A percentile compares a stretch with the other conserved stretches of the same genome.
Conservation (phyloP, 2,329 filamentous ascomycete genomes). For the Ascochyta rabiei region DNA sequence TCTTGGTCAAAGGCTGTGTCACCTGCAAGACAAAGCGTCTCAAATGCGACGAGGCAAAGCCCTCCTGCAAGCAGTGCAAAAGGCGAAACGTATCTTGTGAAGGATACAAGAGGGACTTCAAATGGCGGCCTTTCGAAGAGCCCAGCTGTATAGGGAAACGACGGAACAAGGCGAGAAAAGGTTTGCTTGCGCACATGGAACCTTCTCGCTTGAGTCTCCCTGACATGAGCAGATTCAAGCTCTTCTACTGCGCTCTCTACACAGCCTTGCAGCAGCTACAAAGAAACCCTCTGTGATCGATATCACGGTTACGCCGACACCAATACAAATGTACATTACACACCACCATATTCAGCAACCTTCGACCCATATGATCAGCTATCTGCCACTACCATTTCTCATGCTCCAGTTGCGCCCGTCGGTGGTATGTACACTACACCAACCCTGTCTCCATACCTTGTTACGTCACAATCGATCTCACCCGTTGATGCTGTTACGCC, state of each 20-base stretch:
- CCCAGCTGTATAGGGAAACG: conserved; percentile 59
- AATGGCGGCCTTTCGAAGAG: conserved; percentile 75
- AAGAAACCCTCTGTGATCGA: conserved; percentile 5
- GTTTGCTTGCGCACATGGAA: conserved; percentile 32
- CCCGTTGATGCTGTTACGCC: conserved; percentile 43
- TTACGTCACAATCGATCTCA: conserved; percentile 34
- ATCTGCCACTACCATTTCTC: conserved; percentile 18
- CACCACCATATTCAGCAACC: conserved; percentile 17
- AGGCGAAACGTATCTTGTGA: conserved; percentile 70
- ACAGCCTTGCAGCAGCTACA: conserved; percentile 5
- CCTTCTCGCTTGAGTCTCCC: background rate
- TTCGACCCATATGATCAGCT: conserved; percentile 17
- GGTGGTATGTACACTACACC: conserved; percentile 21
- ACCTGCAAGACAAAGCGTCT: conserved; percentile 76
- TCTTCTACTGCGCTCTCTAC: conserved; percentile 10
- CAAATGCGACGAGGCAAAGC: conserved; percentile 77
- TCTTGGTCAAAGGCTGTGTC: conserved; percentile 62
- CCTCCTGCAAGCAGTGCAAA: conserved; percentile 69
- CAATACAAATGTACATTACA: conserved; percentile 19
- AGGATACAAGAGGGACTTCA: conserved; percentile 77
- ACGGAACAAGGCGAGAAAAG: conserved; percentile 54
- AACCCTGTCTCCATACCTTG: conserved; percentile 30
- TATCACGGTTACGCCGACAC: conserved; percentile 15
- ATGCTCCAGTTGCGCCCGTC: conserved; percentile 14
- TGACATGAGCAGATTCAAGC: conserved; percentile 21